Base-by-base conservation (phyloP, 2,329 filamentous ascomycete species). In the Cladosporium austrohemisphaericum region DNA sequence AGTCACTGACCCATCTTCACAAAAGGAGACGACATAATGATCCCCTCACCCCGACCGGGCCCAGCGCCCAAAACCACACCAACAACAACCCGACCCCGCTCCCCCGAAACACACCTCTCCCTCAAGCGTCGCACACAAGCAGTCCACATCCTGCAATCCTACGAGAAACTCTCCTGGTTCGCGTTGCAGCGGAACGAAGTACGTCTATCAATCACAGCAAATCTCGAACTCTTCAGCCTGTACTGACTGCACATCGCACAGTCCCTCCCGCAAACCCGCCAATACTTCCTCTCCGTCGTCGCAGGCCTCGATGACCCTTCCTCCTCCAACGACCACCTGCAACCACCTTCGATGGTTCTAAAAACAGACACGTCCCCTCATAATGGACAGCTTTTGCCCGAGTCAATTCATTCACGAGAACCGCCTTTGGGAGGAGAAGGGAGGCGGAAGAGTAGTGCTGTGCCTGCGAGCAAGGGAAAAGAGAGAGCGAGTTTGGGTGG, bases 261-360 rank as follows among this genome's bases (percentile, higher is more conserved):
- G 63, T 62, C 59, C n/a, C 53, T 65, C n/a, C 41, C 53, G 10
- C 63, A 66, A 52, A 66, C 63, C 20, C 58, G 63, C 19, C 54
- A 61, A 5, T 57, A 66, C 43, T 61, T 62, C 44, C 61, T 58
- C 33, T 60, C 63, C 52, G 40, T 63, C 25, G 41, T 64, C 16
- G 59, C 61, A 5, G 62, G 62, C 23, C 60, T 64, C 41, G 55
- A 50, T 7, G 28, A n/a, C n/a, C n/a, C n/a, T n/a, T n/a, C n/a
- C n/a, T n/a, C 50, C 11, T 50, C 53, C 32, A 54, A 59, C 35
- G 57, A 58, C 45, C 22, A 43, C 9, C n/a, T n/a, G n/a, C n/a
- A n/a, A 11, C 20, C 8, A 43, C 47, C 7, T 36, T 51, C 4
- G 49, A 59, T 4, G 44, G 57, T 38, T 65, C n/a, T 58, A 57